Percentiles rank a stretch among this genome's conserved stretches.
These are phyloP conservation scores for Anisodus acutangulus DNA, from an alignment of 257 asterid genomes.

Conservation along the genomic window DNA sequence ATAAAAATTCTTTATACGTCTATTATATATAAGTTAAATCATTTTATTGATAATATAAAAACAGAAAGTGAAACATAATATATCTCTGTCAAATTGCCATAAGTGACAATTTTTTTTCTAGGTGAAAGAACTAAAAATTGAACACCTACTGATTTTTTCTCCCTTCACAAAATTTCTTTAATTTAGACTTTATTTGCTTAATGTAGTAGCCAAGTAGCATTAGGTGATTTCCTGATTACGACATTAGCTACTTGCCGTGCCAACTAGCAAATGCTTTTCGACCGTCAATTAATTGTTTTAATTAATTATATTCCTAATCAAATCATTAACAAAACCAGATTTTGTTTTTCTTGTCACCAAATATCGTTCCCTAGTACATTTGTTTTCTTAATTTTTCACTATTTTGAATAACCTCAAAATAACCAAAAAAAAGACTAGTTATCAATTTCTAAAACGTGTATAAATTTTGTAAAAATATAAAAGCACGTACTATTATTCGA, in stretches of 20 bases:
- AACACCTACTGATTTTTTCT: neutral
- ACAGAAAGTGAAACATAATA: too few species aligned
- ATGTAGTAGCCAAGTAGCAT: too few species aligned
- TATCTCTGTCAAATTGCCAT: too few species aligned
- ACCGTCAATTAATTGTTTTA: conserved; percentile 26
- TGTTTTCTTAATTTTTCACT: too few species aligned
- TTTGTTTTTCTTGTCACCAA: too few species aligned
- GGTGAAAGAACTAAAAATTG: too few species aligned
- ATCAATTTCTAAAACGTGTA: neutral
- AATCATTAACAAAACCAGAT: neutral
- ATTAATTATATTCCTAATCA: neutral
- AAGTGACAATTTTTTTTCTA: too few species aligned
- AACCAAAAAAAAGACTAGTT: neutral
- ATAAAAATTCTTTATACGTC: too few species aligned
- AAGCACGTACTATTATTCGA: neutral
- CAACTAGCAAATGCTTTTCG: neutral
- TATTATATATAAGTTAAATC: too few species aligned
- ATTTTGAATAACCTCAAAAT: too few species aligned
- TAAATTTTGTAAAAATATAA: neutral
- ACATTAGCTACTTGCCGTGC: neutral
- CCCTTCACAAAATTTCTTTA: neutral
- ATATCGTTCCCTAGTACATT: too few species aligned
- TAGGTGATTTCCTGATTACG: neutral
- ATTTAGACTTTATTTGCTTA: neutral
- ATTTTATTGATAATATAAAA: too few species aligned